phyloP scores from a whole-genome alignment of 371 early-diverging fungal species.

The Syncephalastrum monosporum region DNA sequence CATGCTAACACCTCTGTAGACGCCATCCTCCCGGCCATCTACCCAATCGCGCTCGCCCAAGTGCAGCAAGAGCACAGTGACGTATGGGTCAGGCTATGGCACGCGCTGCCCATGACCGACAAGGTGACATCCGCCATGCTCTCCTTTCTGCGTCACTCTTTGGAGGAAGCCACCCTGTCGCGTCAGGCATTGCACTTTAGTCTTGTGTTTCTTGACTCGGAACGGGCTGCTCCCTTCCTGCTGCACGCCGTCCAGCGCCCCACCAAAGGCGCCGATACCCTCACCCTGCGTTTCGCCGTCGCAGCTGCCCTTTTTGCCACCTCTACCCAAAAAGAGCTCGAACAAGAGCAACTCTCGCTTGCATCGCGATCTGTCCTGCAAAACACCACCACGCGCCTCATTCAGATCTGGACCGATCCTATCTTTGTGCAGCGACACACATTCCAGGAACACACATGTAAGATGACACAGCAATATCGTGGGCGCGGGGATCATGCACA shows the following conservation, averaged over 20 bases:
- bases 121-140: no score
- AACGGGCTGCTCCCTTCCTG: not conserved
- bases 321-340: not conserved
- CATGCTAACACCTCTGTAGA: constrained; percentile 27
- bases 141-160: not conserved
- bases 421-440: constrained; percentile 33
- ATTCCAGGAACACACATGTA: constrained; percentile 30
- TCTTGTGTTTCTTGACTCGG: no score
- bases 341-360: not conserved
- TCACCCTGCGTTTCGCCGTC: not conserved
- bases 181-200: constrained; percentile 1
- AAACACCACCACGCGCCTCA: not conserved
- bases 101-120: no score
- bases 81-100: not conserved
- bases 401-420: constrained; percentile 38
- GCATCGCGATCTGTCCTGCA: not conserved
- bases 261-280: not conserved
- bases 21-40: constrained; percentile 18
- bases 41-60: constrained; percentile 17
- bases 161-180: not conserved
- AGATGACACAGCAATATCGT: not conserved
- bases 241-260: constrained; percentile 5
- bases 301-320: constrained; percentile 1
- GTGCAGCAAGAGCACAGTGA: not conserved
- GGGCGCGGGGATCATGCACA: not conserved